Evolutionary conservation across 768 basidiomycete species (phyloP), one percentile per base, ranked within the genome.

Genomic region (Pilatotrama ljubarskyi): DNA sequence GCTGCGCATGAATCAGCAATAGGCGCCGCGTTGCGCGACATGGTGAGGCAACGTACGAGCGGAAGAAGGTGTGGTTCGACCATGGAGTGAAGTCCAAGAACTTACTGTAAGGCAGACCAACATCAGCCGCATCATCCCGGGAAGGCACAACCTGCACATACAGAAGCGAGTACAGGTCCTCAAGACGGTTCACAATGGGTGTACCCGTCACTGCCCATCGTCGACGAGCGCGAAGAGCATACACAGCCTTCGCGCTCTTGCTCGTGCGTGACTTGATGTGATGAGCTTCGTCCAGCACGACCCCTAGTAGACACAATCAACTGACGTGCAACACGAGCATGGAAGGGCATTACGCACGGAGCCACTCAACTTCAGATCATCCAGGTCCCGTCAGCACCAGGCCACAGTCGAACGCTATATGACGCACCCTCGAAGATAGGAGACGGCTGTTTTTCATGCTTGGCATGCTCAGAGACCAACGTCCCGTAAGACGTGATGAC

Each of bases 141-240:
- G 10, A 48, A 8, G 5, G 24, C 10, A 9, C 6, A 37, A 11
- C 15, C 14, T 20, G 17, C 20, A 66, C 82, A 56, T 49, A 86
- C 84, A 91, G 71, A 1, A 98, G 78, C 1, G 94, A 95, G 68
- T 90, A 94, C 15, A 98, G 78, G 68, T 98, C 96, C 66, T 95
- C 92, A 6, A 96, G 78, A 63, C 88, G 86, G 70, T 98, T 98
- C 55, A 97, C 92, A 59, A 98, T 98, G 0, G 96, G 96, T 5
- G 96, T 98, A 13, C 93, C 93, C 13, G 93, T 96, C 26, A 96
- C 85, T 3, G 93, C 93, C 96, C 96, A 98, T 63, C 90, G 81
- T 46, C 92, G 77, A 61, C 86, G 80, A 5, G 90, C 90, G 20
- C 80, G 82, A 10, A 98, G 78, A 5, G 91, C 91, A 70, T 90